Evolutionary conservation across 257 asterid genomes (phyloP).

Genomic region (Lycium ferocissimum): DNA sequence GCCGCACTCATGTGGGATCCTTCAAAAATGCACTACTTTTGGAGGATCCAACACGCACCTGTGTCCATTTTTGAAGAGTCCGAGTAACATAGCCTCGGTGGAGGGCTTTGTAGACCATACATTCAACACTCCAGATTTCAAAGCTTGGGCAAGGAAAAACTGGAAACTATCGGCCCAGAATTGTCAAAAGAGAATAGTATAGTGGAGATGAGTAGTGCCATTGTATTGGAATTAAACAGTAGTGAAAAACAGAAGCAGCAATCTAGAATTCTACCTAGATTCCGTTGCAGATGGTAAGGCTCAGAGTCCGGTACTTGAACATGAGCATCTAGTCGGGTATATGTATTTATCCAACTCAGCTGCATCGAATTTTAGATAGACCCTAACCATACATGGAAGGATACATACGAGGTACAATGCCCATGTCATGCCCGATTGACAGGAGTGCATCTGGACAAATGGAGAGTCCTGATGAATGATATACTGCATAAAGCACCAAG

Average conservation of each 20-base stretch:
- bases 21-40: too few species aligned
- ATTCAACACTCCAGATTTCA: neutral
- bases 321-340: neutral
- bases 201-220: neutral
- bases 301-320: neutral
- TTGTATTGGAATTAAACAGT: neutral
- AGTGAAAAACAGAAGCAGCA: neutral
- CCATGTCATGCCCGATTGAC: neutral
- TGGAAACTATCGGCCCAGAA: neutral
- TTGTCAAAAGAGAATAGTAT: too few species aligned
- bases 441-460: neutral
- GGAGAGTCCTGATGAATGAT: neutral
- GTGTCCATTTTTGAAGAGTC: too few species aligned
- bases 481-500: neutral
- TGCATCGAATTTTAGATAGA: neutral
- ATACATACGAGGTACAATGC: constrained; percentile 7
- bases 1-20: too few species aligned
- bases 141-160: neutral
- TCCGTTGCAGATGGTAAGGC: neutral
- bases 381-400: neutral
- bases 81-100: neutral
- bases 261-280: neutral
- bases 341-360: neutral
- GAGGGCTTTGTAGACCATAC: neutral
- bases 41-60: too few species aligned